phyloP scores from a whole-genome alignment of 2,329 filamentous ascomycete genomes.

The Lasiodiplodia theobromae region DNA sequence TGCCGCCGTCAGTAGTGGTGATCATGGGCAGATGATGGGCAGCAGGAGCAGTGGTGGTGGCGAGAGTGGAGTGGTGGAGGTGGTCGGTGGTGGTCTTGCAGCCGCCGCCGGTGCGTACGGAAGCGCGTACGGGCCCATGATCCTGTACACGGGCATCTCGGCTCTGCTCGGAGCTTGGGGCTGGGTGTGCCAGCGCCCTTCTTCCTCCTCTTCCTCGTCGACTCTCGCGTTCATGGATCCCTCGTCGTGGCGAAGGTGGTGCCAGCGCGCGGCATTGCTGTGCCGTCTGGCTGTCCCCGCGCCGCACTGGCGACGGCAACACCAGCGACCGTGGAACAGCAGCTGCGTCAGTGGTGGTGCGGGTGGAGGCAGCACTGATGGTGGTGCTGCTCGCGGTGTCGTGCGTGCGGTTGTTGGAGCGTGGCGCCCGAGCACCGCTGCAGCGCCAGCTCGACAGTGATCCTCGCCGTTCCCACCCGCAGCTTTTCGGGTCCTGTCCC shows the following conservation, averaged over 20 bases:
- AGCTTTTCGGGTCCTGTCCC: background rate
- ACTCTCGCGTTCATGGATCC: background rate
- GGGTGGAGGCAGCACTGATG: slow-evolving; percentile 2
- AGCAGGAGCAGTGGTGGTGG: slow-evolving; percentile 29
- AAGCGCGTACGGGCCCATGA: slow-evolving; percentile 44
- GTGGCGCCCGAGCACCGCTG: slow-evolving; percentile 3
- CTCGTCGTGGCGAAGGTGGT: slow-evolving; percentile 9
- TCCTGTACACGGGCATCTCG: slow-evolving; percentile 48
- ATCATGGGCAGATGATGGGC: background rate
- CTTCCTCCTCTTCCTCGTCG: background rate
- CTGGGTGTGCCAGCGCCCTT: slow-evolving; percentile 16
- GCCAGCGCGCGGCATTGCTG: background rate
- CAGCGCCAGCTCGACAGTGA: slow-evolving; percentile 7
- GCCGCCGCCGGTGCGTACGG: slow-evolving; percentile 39
- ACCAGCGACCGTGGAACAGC: slow-evolving; percentile 1
- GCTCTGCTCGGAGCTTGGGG: slow-evolving; percentile 33
- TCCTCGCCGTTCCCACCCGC: background rate
- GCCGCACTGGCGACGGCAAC: background rate
- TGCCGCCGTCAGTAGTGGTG: background rate
- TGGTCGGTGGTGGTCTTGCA: slow-evolving; percentile 32
- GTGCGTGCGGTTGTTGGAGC: slow-evolving; percentile 16
- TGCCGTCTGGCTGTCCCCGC: background rate
- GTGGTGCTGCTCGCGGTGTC: background rate
- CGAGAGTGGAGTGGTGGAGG: slow-evolving; percentile 14
- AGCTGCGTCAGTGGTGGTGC: slow-evolving; percentile 4